Conservation (phyloP, 2,329 filamentous ascomycete species). For the Ophiostoma fasciatum region DNA sequence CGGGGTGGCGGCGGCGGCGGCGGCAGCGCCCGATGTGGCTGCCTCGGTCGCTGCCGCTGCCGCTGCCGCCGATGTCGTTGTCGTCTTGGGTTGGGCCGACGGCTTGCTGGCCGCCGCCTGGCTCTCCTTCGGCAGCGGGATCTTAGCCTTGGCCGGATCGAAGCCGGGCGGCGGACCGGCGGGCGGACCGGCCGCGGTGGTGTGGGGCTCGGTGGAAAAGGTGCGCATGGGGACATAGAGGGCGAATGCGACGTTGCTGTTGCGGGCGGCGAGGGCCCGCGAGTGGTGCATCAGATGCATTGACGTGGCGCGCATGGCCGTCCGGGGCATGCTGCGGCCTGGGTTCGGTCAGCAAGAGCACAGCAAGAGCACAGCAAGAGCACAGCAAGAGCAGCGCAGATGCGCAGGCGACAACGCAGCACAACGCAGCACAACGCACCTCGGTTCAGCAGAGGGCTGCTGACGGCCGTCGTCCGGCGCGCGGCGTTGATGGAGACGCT, state of each 20-base stretch:
- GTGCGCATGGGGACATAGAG: slow-evolving; percentile 41
- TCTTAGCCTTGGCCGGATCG: slow-evolving; percentile 79
- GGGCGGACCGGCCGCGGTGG: slow-evolving; percentile 28
- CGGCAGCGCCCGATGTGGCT: slow-evolving; percentile 6
- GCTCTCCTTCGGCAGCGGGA: slow-evolving; percentile 51
- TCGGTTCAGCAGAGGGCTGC: slow-evolving; percentile 36
- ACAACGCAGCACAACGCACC: slow-evolving; percentile 26
- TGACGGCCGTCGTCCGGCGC: slow-evolving; percentile 33
- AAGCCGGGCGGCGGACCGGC: slow-evolving; percentile 74
- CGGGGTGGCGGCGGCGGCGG: neutral
- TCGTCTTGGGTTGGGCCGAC: neutral
- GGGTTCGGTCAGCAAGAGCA: slow-evolving; percentile 16
- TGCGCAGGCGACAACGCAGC: too few relatives aligned
- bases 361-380: too few relatives aligned
- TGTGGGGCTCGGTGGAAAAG: slow-evolving; percentile 45
- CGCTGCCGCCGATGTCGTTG: slow-evolving; percentile 12
- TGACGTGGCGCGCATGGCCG: slow-evolving; percentile 31
- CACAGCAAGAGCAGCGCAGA: too few relatives aligned
- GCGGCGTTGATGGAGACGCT: slow-evolving; percentile 42
- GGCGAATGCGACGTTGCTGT: slow-evolving; percentile 36
- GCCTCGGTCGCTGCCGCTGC: slow-evolving; percentile 1
- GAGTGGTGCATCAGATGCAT: slow-evolving; percentile 31
- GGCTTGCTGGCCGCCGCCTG: slow-evolving; percentile 1
- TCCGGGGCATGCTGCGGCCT: slow-evolving; percentile 31
- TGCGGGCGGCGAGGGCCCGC: slow-evolving; percentile 27